Percentiles rank a stretch among this genome's conserved stretches.
phyloP scores from a whole-genome alignment of 2,329 filamentous ascomycete species.

The Nannizziopsis arthrosporioides region DNA sequence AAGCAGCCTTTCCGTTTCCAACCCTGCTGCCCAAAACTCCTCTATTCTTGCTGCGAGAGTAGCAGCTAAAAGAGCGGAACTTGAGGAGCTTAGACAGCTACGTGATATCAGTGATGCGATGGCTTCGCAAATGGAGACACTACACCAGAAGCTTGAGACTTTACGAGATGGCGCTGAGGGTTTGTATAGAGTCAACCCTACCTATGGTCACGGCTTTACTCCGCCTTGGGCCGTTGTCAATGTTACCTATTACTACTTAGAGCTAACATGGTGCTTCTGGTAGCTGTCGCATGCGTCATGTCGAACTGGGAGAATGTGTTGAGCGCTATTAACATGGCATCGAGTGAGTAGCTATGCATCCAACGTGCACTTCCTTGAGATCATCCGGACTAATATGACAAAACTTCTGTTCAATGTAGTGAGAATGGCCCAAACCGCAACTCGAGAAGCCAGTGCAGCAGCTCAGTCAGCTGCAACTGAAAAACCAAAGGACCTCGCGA shows the following conservation, averaged over 20 bases:
- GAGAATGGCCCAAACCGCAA: background rate
- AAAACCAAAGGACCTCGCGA: constrained; percentile 53
- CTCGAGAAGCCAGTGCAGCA: background rate
- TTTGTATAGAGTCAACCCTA: constrained; percentile 19
- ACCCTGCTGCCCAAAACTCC: constrained; percentile 38
- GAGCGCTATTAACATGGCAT: constrained; percentile 53
- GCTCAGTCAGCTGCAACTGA: constrained; percentile 38
- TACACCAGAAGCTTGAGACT: constrained; percentile 50
- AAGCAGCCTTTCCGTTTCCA: constrained; percentile 21
- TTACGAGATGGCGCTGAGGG: constrained; percentile 53
- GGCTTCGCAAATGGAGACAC: constrained; percentile 50
- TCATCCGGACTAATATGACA: background rate
- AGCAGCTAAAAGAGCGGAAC: constrained; percentile 50
- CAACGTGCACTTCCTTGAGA: background rate
- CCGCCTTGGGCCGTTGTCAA: too few relatives aligned
- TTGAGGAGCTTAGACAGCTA: constrained; percentile 51
- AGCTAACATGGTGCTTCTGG: constrained; percentile 3
- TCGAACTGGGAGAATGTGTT: constrained; percentile 57
- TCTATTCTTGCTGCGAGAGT: constrained; percentile 50
- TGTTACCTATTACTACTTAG: background rate
- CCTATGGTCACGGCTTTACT: background rate
- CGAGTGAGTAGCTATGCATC: constrained; percentile 38
- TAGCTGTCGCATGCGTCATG: constrained; percentile 54
- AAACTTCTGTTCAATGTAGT: background rate
- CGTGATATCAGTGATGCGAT: constrained; percentile 51